Percentiles rank a stretch among this genome's conserved stretches.
Evolutionary conservation across 805 yeast genomes (phyloP).

Genomic region (Myxozyma mucilagina): DNA sequence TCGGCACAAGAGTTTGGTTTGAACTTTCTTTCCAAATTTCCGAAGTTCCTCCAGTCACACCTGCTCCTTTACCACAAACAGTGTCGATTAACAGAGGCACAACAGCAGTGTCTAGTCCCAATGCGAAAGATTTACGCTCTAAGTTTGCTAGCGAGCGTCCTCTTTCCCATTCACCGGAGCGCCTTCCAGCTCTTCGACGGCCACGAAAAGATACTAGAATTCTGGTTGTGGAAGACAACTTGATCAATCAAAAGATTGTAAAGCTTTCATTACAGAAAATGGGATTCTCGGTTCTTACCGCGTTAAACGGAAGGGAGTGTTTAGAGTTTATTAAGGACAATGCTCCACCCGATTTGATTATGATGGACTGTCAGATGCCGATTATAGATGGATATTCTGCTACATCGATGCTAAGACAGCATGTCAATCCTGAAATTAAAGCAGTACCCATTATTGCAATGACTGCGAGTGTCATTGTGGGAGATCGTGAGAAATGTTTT

Average conservation of each 20-base stretch:
- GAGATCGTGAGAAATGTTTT: conserved; percentile 68
- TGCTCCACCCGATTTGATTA: conserved; percentile 31
- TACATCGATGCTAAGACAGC: conserved; percentile 29
- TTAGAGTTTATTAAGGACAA: conserved; percentile 6
- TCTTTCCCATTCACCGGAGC: neutral
- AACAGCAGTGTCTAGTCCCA: neutral
- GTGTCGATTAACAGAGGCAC: neutral
- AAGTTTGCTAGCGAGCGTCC: conserved; percentile 1
- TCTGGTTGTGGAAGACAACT: conserved; percentile 18
- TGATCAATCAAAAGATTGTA: conserved; percentile 20
- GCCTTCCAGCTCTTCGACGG: neutral
- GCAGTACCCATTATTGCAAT: conserved; percentile 72
- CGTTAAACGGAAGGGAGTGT: conserved; percentile 14
- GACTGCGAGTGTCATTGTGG: conserved; percentile 80
- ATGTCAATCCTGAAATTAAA: conserved; percentile 36
- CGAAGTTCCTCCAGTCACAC: neutral
- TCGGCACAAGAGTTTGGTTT: conserved; percentile 15
- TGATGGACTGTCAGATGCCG: conserved; percentile 40
- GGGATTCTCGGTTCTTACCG: conserved; percentile 17
- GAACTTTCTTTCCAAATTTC: conserved; percentile 6
- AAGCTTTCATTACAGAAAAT: conserved; percentile 1
- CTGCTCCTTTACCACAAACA: neutral
- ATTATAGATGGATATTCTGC: conserved; percentile 38
- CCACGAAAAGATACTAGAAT: neutral
- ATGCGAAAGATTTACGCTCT: neutral